Evolutionary conservation across 257 asterid genomes (phyloP).

Genomic region (Jaltomata sinuosa): DNA sequence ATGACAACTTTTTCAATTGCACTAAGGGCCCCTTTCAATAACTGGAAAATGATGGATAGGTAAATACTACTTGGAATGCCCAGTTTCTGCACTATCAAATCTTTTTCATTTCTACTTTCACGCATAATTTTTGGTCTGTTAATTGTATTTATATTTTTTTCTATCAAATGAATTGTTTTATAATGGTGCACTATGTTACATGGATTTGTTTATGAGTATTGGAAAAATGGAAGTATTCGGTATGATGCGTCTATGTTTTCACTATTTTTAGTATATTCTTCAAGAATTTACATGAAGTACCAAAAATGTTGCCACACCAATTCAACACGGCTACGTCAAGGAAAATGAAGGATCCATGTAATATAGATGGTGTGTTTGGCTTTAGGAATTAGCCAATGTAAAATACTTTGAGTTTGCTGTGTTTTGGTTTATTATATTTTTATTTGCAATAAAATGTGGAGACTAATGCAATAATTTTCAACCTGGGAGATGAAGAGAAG

Average conservation of each 20-base stretch:
- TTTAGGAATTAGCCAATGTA: neutral
- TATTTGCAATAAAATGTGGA: neutral
- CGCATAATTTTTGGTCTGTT: neutral
- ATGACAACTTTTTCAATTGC: neutral
- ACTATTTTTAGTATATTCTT: neutral
- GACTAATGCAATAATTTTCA: neutral
- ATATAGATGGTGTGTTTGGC: neutral
- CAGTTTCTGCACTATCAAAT: neutral
- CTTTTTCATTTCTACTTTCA: neutral
- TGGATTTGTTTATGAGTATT: neutral
- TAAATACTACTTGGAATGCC: neutral
- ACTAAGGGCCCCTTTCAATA: neutral
- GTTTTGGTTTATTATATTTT: neutral
- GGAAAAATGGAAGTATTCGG: neutral
- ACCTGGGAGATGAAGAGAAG: neutral
- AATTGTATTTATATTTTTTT: neutral
- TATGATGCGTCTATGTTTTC: neutral
- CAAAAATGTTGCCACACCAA: neutral
- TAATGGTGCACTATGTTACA: neutral
- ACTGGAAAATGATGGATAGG: neutral
- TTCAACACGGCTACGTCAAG: neutral
- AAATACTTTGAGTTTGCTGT: neutral
- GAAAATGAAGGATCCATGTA: neutral
- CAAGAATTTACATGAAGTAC: neutral
- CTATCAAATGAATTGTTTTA: neutral